A percentile compares a stretch with the other conserved stretches of the same genome.
phyloP scores from a whole-genome alignment of 2,329 filamentous ascomycete species.

The Colletotrichum sp. region DNA sequence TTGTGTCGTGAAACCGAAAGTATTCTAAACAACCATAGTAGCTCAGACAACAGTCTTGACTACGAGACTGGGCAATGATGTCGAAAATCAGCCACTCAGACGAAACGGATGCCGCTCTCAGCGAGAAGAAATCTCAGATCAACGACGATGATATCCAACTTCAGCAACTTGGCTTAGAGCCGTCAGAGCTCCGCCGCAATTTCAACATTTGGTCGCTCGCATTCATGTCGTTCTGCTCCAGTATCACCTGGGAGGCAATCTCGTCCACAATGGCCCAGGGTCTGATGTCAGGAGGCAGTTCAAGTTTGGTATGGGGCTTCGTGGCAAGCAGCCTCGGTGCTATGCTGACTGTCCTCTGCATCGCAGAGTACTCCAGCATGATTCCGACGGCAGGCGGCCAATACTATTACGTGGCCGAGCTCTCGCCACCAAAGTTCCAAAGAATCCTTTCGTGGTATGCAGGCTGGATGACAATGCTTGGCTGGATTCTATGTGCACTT shows the following conservation, averaged over 20 bases:
- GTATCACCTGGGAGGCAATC: background rate
- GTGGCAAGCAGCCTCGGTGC: background rate
- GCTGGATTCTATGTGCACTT: conserved; percentile 37
- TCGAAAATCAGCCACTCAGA: background rate
- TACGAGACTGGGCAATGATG: background rate
- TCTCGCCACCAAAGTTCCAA: conserved; percentile 51
- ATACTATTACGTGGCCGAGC: conserved; percentile 65
- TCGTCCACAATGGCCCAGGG: background rate
- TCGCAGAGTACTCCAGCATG: conserved; percentile 48
- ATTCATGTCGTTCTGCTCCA: background rate
- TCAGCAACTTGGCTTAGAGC: background rate
- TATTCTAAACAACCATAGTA: background rate
- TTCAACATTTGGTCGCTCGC: background rate
- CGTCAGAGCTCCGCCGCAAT: background rate
- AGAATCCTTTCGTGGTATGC: conserved; percentile 58
- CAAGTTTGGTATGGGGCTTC: background rate
- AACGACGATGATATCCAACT: background rate
- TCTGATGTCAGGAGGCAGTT: background rate
- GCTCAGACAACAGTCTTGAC: background rate
- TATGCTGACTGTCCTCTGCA: background rate
- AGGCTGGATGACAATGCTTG: conserved; percentile 55
- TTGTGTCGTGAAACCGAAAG: background rate
- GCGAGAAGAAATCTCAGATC: background rate
- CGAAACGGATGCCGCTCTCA: background rate
- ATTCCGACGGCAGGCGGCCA: conserved; percentile 60